phyloP scores from a whole-genome alignment of 2,329 filamentous ascomycete species.

The Penicillium sp. region DNA sequence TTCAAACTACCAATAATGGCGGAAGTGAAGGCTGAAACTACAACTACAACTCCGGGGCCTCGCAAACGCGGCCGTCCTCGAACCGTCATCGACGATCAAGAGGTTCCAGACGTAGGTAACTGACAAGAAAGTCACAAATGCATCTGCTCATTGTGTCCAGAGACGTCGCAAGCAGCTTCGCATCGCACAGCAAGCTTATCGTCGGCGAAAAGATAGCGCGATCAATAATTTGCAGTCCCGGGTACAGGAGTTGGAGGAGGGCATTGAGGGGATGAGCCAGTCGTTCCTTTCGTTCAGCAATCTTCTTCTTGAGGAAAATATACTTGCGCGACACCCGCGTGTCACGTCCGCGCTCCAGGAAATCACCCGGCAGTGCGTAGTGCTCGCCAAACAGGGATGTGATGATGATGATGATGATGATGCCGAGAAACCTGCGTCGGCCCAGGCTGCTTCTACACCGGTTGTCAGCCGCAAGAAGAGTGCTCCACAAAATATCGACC shows the following conservation, averaged over 20 bases:
- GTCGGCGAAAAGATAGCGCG: slow-evolving; percentile 26
- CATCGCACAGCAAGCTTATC: slow-evolving; percentile 27
- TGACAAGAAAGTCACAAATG: background rate
- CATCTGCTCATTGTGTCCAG: slow-evolving; percentile 16
- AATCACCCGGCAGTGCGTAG: slow-evolving; percentile 25
- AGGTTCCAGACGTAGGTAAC: slow-evolving; percentile 23
- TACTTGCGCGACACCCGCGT: slow-evolving; percentile 17
- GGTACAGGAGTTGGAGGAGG: slow-evolving; percentile 23
- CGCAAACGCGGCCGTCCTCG: slow-evolving; percentile 28
- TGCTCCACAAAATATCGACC: slow-evolving; percentile 1
- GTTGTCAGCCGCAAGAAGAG: background rate
- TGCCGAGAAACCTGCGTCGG: slow-evolving; percentile 1
- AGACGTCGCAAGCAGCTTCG: slow-evolving; percentile 28
- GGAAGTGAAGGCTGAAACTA: slow-evolving; percentile 9
- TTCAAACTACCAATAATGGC: background rate
- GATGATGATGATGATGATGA: slow-evolving; percentile 19
- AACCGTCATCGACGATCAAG: slow-evolving; percentile 18
- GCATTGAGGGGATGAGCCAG: slow-evolving; percentile 25
- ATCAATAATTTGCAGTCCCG: slow-evolving; percentile 24
- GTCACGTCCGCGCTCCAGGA: slow-evolving; percentile 22
- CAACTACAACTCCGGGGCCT: slow-evolving; percentile 9
- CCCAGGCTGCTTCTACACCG: background rate
- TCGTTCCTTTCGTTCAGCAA: slow-evolving; percentile 28
- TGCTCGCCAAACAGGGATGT: slow-evolving; percentile 19
- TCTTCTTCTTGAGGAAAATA: slow-evolving; percentile 20